Base-by-base conservation (phyloP, 2,329 filamentous ascomycete genomes). In the Biscogniauxia marginata region DNA sequence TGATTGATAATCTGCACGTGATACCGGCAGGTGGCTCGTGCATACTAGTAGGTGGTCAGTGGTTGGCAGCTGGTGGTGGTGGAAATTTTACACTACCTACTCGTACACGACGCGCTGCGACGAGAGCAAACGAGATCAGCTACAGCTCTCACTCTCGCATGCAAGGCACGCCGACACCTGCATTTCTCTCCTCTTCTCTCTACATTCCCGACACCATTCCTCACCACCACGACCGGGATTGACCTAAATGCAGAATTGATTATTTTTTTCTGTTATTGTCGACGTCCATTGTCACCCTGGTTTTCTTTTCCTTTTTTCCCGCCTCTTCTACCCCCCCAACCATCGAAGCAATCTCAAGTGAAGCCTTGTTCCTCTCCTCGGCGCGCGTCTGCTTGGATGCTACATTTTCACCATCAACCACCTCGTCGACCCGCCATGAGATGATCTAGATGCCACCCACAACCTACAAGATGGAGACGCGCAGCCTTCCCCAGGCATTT, bases 401-500 rank as follows among this genome's bases (percentile, higher is more conserved):
- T 7, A 46, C 11, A 21, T 18, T 20, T 7, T 39, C 24, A 11
- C 24, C 48, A 21, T 18, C 22, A 8, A 30, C 46, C 16, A 44
- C 39, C 18, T n/a, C 13, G 4, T n/a, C 39, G 13, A 5, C 18
- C 44, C 18, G 44, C 44, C 20, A 46, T 46, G 44, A 20, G 44
- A 46, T 46, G 44, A 46, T 8, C 18, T 46, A 46, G 44, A 23
- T n/a, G 21, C 43, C 18, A 7, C 49, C 20, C n/a, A 25, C 48
- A 4, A 18, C 24, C 34, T 22, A 39, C 52, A 63, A 60, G 2
- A 84, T 84, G 81, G 79, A 81, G 66, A 63, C 67, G 52, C 76
- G 75, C 71, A 73, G 72, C 63, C 76, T 77, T 66, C 91, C 92
- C 49, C 91, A 96, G 77, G 90, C 92, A 46, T 95, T 96, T 70